Base-by-base conservation (phyloP, 1,139 yeast species). In the Pichia norvegensis region DNA sequence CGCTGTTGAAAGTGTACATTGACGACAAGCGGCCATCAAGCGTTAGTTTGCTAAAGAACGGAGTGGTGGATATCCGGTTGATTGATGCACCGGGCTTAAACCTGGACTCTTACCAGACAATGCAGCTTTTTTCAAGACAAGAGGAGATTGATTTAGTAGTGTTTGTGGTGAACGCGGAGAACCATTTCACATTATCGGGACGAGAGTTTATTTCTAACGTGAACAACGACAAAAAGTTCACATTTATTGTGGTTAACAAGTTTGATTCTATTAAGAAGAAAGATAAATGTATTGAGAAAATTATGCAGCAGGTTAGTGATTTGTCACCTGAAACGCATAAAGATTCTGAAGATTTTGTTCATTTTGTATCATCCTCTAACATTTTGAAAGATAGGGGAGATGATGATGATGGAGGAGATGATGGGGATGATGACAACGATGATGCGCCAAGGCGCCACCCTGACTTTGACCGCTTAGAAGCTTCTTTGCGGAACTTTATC, bases 41-140 rank as follows among this genome's bases (percentile, higher is more conserved):
- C 42, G 79, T 79, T 55, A 84, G 95, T 57, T 67, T 94, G 48
- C 68, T 94, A 48, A 78, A 82, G 53, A 94, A 94, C 61, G 97
- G 97, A 1, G 85, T 88, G 9, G 87, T 92, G 42, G 97, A 94
- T 60, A 88, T 92, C 48, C 80, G 92, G 33, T 70, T 94, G 49
- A 90, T 94, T 45, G 99, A 94, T 67, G 97, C 97, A 0, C 99
- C 99, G 0, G 99, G 99, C 0, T 72, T 94, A 49, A 94, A 94
- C 60, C 74, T 88, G 74, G 97, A 92, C 60, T 85, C 94, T 13
- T 84, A 84, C 56, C 96, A 87, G 62, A 94, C 99, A 0, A 86
- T 97, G 1, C 96, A 90, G 59, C 90, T 94, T 0, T 90, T 90
- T 63, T 84, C 97, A 4, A 78, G 97, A 51, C 98, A 94, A 66